These are phyloP conservation scores for Sclerotinia trifoliorum DNA, from an alignment of 2,329 filamentous ascomycete genomes.

Conservation along the genomic window DNA sequence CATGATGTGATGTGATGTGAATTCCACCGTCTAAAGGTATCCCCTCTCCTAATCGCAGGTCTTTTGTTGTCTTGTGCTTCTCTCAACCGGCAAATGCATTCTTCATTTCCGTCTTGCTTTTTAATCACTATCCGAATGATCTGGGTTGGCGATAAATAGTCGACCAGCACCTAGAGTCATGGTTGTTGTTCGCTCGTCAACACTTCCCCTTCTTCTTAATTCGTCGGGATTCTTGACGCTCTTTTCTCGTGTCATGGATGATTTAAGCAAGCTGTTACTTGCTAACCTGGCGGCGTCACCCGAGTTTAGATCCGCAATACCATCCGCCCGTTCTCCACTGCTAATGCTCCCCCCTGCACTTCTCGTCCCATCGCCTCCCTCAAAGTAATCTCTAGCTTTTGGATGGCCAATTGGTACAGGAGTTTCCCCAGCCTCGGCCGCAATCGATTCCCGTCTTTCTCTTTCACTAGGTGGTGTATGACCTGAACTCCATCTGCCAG, in stretches of 20 bases:
- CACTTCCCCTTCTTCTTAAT: constrained; percentile 72
- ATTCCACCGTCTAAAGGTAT: constrained; percentile 23
- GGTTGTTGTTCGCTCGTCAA: constrained; percentile 75
- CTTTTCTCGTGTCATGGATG: constrained; percentile 61
- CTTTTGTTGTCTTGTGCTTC: not conserved
- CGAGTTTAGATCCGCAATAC: constrained; percentile 52
- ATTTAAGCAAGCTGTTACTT: constrained; percentile 57
- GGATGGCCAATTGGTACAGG: constrained; percentile 30
- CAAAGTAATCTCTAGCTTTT: constrained; percentile 33
- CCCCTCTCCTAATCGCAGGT: constrained; percentile 21
- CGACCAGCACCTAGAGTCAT: constrained; percentile 63
- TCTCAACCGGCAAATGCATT: not conserved
- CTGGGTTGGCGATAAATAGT: constrained; percentile 84
- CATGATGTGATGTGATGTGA: constrained; percentile 1
- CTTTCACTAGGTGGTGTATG: constrained; percentile 47
- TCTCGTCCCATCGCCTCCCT: constrained; percentile 32
- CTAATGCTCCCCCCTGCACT: constrained; percentile 38
- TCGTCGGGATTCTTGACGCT: constrained; percentile 68
- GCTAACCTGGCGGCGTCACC: constrained; percentile 51
- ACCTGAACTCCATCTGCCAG: constrained; percentile 44
- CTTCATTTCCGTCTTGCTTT: not conserved
- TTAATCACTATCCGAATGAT: constrained; percentile 44
- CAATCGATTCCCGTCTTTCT: constrained; percentile 33
- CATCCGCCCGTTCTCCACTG: constrained; percentile 56
- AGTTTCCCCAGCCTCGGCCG: constrained; percentile 34